Evolutionary conservation across 1,139 yeast species (phyloP).

Genomic region (Eremothecium sinecaudum): DNA sequence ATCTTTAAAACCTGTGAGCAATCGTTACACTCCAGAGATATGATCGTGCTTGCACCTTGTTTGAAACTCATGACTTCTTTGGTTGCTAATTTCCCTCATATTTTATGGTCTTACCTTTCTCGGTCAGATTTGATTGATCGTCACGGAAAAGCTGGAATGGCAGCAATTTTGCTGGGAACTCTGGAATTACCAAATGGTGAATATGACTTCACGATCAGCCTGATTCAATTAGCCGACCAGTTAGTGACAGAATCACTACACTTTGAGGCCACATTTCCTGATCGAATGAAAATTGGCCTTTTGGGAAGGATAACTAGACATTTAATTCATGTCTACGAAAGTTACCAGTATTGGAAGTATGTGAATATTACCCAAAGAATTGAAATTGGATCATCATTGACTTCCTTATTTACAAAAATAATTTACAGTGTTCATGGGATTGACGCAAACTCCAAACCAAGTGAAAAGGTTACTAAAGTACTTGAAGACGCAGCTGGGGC

Average conservation of each 20-base stretch:
- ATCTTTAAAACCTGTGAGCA: constrained; percentile 60
- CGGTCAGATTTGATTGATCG: constrained; percentile 57
- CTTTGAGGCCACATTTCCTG: constrained; percentile 34
- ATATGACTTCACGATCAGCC: constrained; percentile 52
- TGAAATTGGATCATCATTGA: constrained; percentile 50
- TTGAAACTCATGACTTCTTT: constrained; percentile 45
- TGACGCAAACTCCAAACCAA: constrained; percentile 36
- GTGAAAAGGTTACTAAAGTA: constrained; percentile 40
- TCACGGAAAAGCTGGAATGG: constrained; percentile 62
- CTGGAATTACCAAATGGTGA: constrained; percentile 64
- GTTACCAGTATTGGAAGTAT: constrained; percentile 64
- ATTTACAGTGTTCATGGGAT: constrained; percentile 50
- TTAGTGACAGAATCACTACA: constrained; percentile 48
- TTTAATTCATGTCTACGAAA: constrained; percentile 60
- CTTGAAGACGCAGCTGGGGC: constrained; percentile 43
- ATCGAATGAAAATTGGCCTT: constrained; percentile 45
- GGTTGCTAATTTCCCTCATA: constrained; percentile 43
- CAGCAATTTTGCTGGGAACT: constrained; percentile 56
- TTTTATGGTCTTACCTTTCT: constrained; percentile 73
- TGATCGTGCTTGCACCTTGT: constrained; percentile 40
- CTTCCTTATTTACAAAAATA: constrained; percentile 48
- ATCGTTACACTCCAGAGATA: constrained; percentile 48
- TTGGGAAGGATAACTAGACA: constrained; percentile 49
- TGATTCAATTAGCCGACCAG: constrained; percentile 46
- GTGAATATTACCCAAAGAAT: constrained; percentile 46